Evolutionary conservation across 2,329 filamentous ascomycete species (phyloP), one percentile per base, ranked within the genome.

Genomic region (Ophiostoma novo-ulmi): DNA sequence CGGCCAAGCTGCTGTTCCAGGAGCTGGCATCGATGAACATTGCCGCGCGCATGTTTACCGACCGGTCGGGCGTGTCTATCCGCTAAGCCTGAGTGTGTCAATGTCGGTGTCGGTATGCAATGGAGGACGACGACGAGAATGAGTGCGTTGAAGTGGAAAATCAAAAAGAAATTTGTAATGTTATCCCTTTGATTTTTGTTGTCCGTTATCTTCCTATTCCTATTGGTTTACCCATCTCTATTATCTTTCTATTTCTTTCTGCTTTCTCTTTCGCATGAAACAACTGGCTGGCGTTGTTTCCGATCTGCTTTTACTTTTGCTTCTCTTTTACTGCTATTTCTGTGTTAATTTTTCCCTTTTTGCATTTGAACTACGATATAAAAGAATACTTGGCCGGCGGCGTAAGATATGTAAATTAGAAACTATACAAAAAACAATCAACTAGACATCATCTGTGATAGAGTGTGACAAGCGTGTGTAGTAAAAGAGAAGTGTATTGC

Each of bases 1-100:
- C 95, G 2, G 95, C 95, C 73, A 99, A 99, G 84, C 85, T 99
- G 68, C 88, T 99, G 68, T 99, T 99, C 89, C 95, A 99, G 83
- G 95, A 99, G 83, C 84, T 99, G 75, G 92, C 94, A 78, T 90
- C 93, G 68, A 99, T 99, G 95, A 98, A 98, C 80, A 98, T 99
- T 80, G 94, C 95, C 13, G 91, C 94, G 41, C 90, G 95, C 79
- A 94, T 99, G 93, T 99, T 97, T 80, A 98, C 94, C 55, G 91
- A 92, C 79, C 84, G 91, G 72, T 93, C 90, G 20, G 91, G 91
- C 70, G 88, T 92, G 71, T 89, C 88, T 63, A 87, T 93, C 74
- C 86, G 91, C 74, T 91, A 80, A 7, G 65, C 14, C 22, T 58
- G 61, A 36, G 26, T 22, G 61, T 64, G 26, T 64, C 14, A n/a